Evolutionary conservation across 139 green algal species (phyloP).

Genomic region (Tetraselmis chui): DNA sequence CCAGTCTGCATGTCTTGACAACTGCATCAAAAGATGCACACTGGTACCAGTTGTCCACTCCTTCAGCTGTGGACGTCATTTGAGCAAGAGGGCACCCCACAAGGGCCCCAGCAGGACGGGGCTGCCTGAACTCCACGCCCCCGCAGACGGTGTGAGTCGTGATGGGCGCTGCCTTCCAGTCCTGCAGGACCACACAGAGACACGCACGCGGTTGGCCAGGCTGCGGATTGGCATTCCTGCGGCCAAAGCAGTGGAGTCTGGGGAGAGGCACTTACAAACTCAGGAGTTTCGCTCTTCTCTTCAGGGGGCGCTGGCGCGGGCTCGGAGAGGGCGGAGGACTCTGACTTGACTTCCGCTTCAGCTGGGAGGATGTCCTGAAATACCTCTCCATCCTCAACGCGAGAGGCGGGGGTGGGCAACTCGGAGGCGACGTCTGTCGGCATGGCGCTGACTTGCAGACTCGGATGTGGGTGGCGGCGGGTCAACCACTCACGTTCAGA

Average conservation of each 20-base stretch:
- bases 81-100: background rate
- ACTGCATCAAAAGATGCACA: background rate
- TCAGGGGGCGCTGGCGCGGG: background rate
- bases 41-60: background rate
- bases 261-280: background rate
- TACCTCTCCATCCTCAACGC: background rate
- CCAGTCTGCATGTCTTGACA: background rate
- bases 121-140: background rate
- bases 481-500: background rate
- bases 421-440: background rate
- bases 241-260: background rate
- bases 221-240: background rate
- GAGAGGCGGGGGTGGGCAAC: background rate
- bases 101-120: background rate
- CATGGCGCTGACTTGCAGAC: background rate
- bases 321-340: background rate
- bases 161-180: background rate
- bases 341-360: background rate
- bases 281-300: background rate
- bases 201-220: background rate
- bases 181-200: background rate
- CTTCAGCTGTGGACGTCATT: background rate
- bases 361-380: background rate
- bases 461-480: background rate
- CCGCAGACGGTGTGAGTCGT: background rate